Percentiles rank a stretch among this genome's conserved stretches.
phyloP scores from a whole-genome alignment of 139 green algal genomes.

The Chlamydomonas sp. region DNA sequence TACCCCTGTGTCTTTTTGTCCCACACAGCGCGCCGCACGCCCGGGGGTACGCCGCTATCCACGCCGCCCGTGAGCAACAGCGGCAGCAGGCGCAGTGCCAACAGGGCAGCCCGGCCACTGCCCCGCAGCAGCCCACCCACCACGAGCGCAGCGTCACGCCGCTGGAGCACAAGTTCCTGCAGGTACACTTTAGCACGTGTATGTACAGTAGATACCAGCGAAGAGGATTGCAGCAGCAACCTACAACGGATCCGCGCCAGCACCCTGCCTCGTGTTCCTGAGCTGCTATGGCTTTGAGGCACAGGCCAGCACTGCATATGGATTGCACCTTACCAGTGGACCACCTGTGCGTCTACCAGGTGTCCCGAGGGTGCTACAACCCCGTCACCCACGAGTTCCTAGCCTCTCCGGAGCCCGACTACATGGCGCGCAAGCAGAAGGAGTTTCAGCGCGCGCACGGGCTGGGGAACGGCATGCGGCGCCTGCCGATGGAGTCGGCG shows the following conservation, averaged over 20 bases:
- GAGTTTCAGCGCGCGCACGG: conserved; percentile 39
- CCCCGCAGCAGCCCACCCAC: neutral
- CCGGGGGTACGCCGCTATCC: neutral
- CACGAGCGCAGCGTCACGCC: neutral
- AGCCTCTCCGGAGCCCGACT: conserved; percentile 11
- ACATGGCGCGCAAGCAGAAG: conserved; percentile 30
- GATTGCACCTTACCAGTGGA: no score
- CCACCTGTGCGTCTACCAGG: neutral
- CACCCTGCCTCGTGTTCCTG: no score
- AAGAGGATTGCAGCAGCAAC: neutral
- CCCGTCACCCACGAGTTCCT: conserved; percentile 24
- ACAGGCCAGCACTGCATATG: no score
- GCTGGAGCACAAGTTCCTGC: conserved; percentile 17
- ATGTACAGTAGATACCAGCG: neutral
- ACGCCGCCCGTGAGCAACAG: neutral
- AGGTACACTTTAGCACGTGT: neutral
- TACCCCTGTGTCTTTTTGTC: neutral
- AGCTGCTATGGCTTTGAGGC: no score
- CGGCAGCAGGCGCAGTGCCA: neutral
- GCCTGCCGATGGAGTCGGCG: neutral
- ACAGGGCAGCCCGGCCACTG: neutral
- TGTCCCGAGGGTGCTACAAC: conserved; percentile 16
- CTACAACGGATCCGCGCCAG: no score
- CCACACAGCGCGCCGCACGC: neutral
- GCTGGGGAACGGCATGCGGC: conserved; percentile 7